A percentile compares a stretch with the other conserved stretches of the same genome.
phyloP scores from a whole-genome alignment of 1,284 basidiomycete genomes.

The Puccinia novopanici region DNA sequence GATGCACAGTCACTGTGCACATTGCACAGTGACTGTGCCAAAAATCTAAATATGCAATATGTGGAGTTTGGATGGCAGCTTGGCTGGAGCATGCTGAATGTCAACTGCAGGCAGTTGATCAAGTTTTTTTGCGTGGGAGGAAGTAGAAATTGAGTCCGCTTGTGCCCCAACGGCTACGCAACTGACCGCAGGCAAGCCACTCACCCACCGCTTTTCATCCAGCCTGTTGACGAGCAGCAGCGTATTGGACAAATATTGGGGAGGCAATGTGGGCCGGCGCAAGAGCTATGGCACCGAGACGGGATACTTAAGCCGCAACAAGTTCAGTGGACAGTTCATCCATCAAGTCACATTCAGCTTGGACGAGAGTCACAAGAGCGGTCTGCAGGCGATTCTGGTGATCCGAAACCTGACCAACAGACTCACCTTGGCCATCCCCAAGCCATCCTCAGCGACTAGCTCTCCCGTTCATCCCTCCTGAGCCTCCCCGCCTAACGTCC shows the following conservation, averaged over 20 bases:
- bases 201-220: not conserved
- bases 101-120: too few species aligned
- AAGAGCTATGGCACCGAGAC: not conserved
- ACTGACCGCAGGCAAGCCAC: not conserved
- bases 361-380: conserved; percentile 35
- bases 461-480: conserved; percentile 3
- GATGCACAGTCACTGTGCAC: too few species aligned
- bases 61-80: too few species aligned
- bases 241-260: not conserved
- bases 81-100: too few species aligned
- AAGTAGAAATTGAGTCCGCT: not conserved
- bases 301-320: not conserved
- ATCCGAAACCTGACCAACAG: conserved; percentile 20
- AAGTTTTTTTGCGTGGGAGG: too few species aligned
- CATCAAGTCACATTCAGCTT: conserved; percentile 33
- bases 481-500: not conserved
- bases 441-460: not conserved
- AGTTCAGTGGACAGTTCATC: conserved; percentile 19
- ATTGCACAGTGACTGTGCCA: too few species aligned
- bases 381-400: conserved; percentile 12
- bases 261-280: not conserved
- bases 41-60: too few species aligned
- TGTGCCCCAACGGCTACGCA: not conserved
- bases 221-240: not conserved
- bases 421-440: conserved; percentile 4